These are phyloP conservation scores for Aegilops bicornis DNA, from an alignment of 176 grass and related monocot species.

Conservation along the genomic window DNA sequence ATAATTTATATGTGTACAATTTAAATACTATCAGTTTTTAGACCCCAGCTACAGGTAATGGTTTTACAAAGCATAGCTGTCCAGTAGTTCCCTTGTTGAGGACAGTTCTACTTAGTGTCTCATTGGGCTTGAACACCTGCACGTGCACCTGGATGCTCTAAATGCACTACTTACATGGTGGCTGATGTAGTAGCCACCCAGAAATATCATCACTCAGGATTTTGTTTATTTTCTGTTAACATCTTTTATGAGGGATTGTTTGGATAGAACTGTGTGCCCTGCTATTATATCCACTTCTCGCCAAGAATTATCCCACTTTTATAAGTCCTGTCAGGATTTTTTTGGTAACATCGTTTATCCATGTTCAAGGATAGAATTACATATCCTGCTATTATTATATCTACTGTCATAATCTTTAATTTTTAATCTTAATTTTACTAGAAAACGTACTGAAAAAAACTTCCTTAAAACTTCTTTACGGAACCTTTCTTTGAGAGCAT, in stretches of 20 bases:
- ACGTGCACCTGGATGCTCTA: not conserved
- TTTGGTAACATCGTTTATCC: not conserved
- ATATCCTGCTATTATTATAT: not conserved
- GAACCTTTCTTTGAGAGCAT: not conserved
- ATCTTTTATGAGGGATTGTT: constrained; percentile 4
- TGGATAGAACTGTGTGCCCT: not conserved
- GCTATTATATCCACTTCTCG: not conserved
- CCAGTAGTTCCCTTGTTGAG: not conserved
- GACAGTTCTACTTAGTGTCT: not conserved
- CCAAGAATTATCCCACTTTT: not conserved
- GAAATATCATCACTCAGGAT: not conserved
- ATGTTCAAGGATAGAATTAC: not conserved
- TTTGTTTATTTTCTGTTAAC: not conserved
- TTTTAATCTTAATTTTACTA: not conserved
- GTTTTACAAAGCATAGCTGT: not conserved
- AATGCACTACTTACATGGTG: not conserved
- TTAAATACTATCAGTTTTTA: not conserved
- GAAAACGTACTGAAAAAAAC: not conserved
- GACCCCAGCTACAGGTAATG: not conserved
- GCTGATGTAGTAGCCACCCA: not conserved
- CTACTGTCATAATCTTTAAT: not conserved
- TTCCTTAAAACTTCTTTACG: not conserved
- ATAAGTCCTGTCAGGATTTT: not conserved
- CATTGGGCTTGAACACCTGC: not conserved
- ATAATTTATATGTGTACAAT: not conserved